Percentiles rank a stretch among this genome's conserved stretches.
Conservation (phyloP, 768 basidiomycete genomes). For the Tylopilus plumbeoviolaceoides region DNA sequence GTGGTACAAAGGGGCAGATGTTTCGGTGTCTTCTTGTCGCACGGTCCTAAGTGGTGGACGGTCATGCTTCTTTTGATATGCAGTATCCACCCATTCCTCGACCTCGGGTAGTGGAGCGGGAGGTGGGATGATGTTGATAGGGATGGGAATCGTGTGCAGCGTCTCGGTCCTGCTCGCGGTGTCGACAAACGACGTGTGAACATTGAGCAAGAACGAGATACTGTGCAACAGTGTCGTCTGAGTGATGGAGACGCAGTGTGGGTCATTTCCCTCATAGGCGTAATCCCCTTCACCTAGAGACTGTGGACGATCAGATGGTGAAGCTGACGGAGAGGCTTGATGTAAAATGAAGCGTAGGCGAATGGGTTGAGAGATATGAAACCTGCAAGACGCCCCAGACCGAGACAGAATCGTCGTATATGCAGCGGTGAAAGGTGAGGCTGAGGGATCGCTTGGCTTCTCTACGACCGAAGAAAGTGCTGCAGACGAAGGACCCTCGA, state of each 20-base stretch:
- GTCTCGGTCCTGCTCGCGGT: conserved; percentile 64
- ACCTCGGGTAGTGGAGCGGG: conserved; percentile 78
- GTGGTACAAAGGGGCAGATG: conserved; percentile 59
- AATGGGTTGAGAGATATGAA: conserved; percentile 72
- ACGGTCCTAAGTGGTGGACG: conserved; percentile 69
- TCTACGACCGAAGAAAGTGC: conserved; percentile 19
- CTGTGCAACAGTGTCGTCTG: conserved; percentile 80
- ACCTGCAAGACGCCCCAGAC: conserved; percentile 89
- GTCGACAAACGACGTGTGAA: conserved; percentile 77
- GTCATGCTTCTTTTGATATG: conserved; percentile 88
- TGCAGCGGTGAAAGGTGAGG: conserved; percentile 36
- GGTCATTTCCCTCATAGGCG: conserved; percentile 49
- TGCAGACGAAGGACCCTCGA: conserved; percentile 33
- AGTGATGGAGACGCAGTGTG: conserved; percentile 71
- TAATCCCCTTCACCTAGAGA: conserved; percentile 42
- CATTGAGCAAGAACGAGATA: conserved; percentile 72
- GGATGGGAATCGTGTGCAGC: conserved; percentile 59
- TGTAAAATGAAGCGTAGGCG: conserved; percentile 81
- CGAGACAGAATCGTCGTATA: conserved; percentile 63
- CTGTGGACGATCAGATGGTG: conserved; percentile 45
- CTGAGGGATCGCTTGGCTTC: conserved; percentile 36
- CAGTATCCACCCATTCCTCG: conserved; percentile 64
- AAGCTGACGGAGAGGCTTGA: conserved; percentile 46
- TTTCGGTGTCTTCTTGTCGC: conserved; percentile 62
- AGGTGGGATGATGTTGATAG: conserved; percentile 67